These are phyloP conservation scores for Vitis hybrid DNA, from an alignment of 177 flowering plant genomes.

Conservation along the genomic window DNA sequence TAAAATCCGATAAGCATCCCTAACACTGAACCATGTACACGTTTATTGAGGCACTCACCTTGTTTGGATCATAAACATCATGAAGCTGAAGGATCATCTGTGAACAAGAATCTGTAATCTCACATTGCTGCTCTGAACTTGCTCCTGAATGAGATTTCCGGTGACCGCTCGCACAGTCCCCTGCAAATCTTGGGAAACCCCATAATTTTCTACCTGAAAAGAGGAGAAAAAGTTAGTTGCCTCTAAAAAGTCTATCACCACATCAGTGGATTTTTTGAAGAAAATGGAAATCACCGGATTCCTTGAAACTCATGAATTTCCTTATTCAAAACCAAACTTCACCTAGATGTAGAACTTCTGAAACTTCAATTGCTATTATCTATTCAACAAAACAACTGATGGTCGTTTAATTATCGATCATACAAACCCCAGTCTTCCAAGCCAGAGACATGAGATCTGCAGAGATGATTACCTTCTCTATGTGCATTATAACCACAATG, in stretches of 20 bases:
- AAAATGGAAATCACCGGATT: not conserved
- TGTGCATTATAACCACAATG: no score
- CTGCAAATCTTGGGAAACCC: constrained; percentile 63
- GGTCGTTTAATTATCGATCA: no score
- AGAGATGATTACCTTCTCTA: no score
- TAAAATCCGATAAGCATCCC: not conserved
- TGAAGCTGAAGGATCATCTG: constrained; percentile 66
- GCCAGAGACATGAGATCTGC: no score
- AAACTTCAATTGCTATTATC: no score
- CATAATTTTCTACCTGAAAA: constrained; percentile 49
- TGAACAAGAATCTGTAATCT: constrained; percentile 55
- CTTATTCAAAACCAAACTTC: no score
- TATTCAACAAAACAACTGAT: no score
- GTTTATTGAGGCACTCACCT: constrained; percentile 19
- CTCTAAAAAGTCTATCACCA: not conserved
- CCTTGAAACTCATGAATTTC: no score
- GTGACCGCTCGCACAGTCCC: constrained; percentile 59
- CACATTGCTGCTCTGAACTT: constrained; percentile 40
- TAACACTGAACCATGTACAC: not conserved
- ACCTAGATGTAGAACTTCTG: no score
- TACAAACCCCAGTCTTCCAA: no score
- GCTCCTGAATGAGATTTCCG: constrained; percentile 37
- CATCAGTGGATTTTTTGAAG: not conserved
- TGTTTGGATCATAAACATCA: constrained; percentile 59
- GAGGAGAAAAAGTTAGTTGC: not conserved